Conservation (phyloP, 139 green algal species). For the Coccomyxa sp. region DNA sequence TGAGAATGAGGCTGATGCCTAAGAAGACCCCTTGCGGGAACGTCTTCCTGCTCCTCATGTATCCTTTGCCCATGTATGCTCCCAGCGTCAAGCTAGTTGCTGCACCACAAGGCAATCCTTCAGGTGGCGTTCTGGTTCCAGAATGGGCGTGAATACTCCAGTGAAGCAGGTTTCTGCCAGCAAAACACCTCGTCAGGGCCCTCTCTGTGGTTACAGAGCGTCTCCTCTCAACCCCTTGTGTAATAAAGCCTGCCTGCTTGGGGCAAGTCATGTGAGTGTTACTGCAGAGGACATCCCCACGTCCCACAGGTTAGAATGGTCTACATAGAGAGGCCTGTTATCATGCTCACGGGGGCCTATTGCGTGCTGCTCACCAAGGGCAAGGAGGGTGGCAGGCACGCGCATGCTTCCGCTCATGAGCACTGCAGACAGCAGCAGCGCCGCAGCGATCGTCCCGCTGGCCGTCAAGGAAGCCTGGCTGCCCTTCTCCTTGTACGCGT, state of each 20-base stretch:
- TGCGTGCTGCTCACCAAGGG: not conserved
- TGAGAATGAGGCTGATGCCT: not conserved
- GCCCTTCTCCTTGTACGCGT: slow-evolving; percentile 2
- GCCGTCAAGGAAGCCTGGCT: not conserved
- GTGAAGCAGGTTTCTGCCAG: too few species aligned
- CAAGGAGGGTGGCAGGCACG: not conserved
- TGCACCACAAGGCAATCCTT: not conserved
- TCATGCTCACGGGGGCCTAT: too few species aligned
- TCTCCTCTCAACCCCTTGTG: not conserved
- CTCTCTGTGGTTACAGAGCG: not conserved
- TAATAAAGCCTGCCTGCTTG: not conserved
- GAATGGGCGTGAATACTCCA: too few species aligned
- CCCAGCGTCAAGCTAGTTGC: not conserved
- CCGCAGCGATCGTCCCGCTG: not conserved
- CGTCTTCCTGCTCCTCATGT: not conserved
- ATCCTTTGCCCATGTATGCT: slow-evolving; percentile 1
- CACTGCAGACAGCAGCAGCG: not conserved
- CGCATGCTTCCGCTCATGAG: not conserved
- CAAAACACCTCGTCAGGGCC: not conserved
- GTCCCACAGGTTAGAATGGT: not conserved
- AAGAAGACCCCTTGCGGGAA: not conserved
- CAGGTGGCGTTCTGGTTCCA: too few species aligned
- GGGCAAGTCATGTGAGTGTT: not conserved
- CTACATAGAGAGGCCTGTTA: too few species aligned
- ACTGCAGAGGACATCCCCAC: not conserved